Conservation (phyloP, 1,284 basidiomycete species). For the Malassezia dermatis region DNA sequence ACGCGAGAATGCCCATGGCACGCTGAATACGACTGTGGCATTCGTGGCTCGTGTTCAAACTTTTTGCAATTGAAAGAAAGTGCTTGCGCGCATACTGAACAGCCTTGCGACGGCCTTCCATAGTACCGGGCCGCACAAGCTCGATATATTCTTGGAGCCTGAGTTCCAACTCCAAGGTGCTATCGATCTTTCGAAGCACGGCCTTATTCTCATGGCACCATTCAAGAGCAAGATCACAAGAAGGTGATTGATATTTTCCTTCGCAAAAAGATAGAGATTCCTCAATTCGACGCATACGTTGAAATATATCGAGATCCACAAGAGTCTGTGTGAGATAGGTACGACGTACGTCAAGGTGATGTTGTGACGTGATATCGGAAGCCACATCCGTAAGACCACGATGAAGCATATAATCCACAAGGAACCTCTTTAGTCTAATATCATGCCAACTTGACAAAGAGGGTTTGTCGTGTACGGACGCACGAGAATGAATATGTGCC, state of each 20-base stretch:
- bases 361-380: conserved; percentile 15
- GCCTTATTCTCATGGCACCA: conserved; percentile 97
- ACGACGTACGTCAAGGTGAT: neutral
- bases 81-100: conserved; percentile 76
- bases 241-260: conserved; percentile 51
- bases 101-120: conserved; percentile 57
- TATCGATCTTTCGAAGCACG: conserved; percentile 68
- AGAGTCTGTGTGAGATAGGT: conserved; percentile 21
- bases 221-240: conserved; percentile 72
- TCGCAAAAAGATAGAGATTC: conserved; percentile 54
- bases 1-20: conserved; percentile 37
- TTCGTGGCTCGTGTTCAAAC: conserved; percentile 32
- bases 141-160: conserved; percentile 94
- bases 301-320: conserved; percentile 66
- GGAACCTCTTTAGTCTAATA: conserved; percentile 71
- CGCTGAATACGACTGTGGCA: conserved; percentile 55
- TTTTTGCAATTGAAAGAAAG: conserved; percentile 52
- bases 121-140: conserved; percentile 50
- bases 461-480: neutral
- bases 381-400: conserved; percentile 50
- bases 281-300: conserved; percentile 75
- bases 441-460: conserved; percentile 57
- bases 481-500: neutral
- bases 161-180: conserved; percentile 82
- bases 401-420: conserved; percentile 81